Percentiles rank a stretch among this genome's conserved stretches.
phyloP scores from a whole-genome alignment of 139 green algal species.

The Tetradesmus lagerheimii region DNA sequence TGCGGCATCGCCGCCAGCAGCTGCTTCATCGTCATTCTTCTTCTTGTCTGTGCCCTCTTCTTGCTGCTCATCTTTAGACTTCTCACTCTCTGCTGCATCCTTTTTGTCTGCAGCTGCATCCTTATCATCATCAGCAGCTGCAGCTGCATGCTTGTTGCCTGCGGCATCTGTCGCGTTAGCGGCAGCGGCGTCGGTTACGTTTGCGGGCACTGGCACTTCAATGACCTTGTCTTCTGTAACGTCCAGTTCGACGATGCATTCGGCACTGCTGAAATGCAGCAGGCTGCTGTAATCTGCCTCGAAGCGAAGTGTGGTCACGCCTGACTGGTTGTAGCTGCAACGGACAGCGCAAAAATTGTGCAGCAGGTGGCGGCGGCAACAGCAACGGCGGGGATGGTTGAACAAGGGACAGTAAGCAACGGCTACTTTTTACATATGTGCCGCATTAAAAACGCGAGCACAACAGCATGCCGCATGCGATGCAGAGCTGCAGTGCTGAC shows the following conservation, averaged over 20 bases:
- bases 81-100: slow-evolving; percentile 26
- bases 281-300: slow-evolving; percentile 80
- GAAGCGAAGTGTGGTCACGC: slow-evolving; percentile 56
- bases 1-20: not conserved
- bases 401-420: too few relatives aligned
- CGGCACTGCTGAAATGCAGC: slow-evolving; percentile 76
- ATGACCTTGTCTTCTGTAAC: slow-evolving; percentile 67
- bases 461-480: too few relatives aligned
- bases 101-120: not conserved
- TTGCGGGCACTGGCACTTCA: slow-evolving; percentile 56
- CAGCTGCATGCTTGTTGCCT: not conserved
- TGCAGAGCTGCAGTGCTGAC: too few relatives aligned
- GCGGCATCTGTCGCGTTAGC: not conserved
- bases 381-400: not conserved
- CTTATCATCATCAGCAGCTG: not conserved
- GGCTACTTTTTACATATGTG: too few relatives aligned
- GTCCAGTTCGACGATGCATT: slow-evolving; percentile 62
- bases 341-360: not conserved
- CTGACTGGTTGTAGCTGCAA: slow-evolving; percentile 69
- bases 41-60: not conserved
- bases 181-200: not conserved
- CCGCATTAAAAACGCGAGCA: too few relatives aligned
- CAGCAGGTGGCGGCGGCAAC: too few relatives aligned
- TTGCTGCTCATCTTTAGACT: not conserved
- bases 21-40: not conserved